Evolutionary conservation across 2,329 filamentous ascomycete species (phyloP), one percentile per base, ranked within the genome.

Genomic region (Rhinocladiella mackenziei): DNA sequence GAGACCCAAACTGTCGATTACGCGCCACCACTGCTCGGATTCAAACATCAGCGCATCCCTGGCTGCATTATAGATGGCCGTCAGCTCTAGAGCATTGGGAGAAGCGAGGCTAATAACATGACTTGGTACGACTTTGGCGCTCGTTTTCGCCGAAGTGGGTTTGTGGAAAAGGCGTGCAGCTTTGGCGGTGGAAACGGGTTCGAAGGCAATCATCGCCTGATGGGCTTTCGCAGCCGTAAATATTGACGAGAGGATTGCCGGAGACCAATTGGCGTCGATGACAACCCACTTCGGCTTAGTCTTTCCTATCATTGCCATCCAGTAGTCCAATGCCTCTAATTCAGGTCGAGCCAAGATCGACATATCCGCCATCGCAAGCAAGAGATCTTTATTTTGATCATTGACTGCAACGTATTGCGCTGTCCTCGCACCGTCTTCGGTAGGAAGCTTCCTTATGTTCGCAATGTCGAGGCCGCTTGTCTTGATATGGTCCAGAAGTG

Each of bases 321-420:
- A 88, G n/a, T 80, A 75, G 35, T 53, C 55, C 13, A 65, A 59
- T 32, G 74, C 69, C 36, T 72, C 65, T 23, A 69, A 60, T 28
- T 64, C 62, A 2, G 69, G 65, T 5, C 65, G 64, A 55, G 80
- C 73, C 28, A 95, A 78, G 56, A 95, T 91, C 43, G 74, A 78
- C 89, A 97, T 96, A 61, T 97, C 92, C 3, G 91, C 89, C 87
- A 96, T 94, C 33, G 89, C 91, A 51, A 96, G 67, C n/a, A 89
- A 75, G 2, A 98, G 77, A 52, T 89, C 84, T 63, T 89, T 94
- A 48, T 83, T 79, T 1, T 73, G 72, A 60, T 94, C 86, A 62
- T 97, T 98, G 53, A 97, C 73, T 11, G 91, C 85, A 2, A 97
- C 78, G 62, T 97, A 97, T 63, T 96, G 89, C 1, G 89, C 88